Base-by-base conservation (phyloP, 306 rosid genomes). In the Herpetospermum pedunculosum region DNA sequence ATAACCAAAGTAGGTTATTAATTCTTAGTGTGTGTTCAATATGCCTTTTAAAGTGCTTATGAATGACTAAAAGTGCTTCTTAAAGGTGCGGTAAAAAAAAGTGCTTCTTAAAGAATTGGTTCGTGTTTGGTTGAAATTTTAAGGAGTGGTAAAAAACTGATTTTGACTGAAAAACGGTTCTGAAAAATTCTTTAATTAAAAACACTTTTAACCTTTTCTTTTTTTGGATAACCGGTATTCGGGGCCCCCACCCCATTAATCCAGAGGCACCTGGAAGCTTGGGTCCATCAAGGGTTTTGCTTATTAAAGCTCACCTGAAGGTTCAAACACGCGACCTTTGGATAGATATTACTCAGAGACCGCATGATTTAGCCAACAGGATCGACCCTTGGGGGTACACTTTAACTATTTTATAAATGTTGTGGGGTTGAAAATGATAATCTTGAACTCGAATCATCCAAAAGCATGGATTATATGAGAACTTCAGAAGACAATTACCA, bases 381-480 rank as follows among this genome's bases (percentile, higher is more conserved):
- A 2, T 2, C 18, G 12, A 1, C 8, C 16, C 15, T 55, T 0
- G 62, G 34, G 12, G 62, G 29, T 5, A 52, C 28, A 19, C 29
- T 52, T 52, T 3, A 30, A 55, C 62, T 13, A 55, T 25, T 55
- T 54, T 13, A 13, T 34, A 55, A 11, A 30, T 58, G 37, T 37
- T 40, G 11, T 19, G n/a, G 16, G 50, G 34, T 65, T 65, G 72
- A 14, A 65, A 65, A 65, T 65, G 34, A 65, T 65, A 23, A 65
- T 65, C 72, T 65, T 38, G 50, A 40, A 65, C 72, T 65, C 21
- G 50, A 40, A 65, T 65, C 72, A 65, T 11, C n/a, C 30, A 65
- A 65, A 65, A 23, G 19, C 52, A 65, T 12, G 5, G 48, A 64
- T 65, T 7, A 65, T 40, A 23, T 40, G 18, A 38, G 32, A 65